Percentiles rank a stretch among this genome's conserved stretches.
These are phyloP conservation scores for Nidula niveotomentosa DNA, from an alignment of 1,284 basidiomycete genomes.

Conservation along the genomic window DNA sequence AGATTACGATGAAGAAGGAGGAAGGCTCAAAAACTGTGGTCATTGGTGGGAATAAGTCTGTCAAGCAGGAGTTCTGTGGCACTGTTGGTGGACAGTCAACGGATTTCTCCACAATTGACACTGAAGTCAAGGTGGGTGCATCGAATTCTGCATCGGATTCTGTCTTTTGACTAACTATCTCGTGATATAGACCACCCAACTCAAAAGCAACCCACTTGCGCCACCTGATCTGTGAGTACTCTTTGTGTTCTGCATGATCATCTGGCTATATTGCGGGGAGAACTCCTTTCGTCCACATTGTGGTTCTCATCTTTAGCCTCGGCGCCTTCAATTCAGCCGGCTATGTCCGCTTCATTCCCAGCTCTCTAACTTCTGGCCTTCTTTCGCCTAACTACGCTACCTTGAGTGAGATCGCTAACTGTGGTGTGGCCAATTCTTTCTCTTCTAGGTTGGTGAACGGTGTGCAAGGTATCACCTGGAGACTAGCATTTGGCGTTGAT, in stretches of 20 bases:
- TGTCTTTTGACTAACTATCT: neutral
- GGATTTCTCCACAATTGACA: conserved; percentile 58
- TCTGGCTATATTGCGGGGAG: neutral
- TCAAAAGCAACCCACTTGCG: conserved; percentile 57
- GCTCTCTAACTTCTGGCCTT: conserved; percentile 8
- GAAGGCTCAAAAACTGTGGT: conserved; percentile 59
- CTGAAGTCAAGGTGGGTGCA: conserved; percentile 52
- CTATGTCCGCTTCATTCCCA: conserved; percentile 3
- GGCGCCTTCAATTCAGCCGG: neutral
- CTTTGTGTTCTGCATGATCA: neutral
- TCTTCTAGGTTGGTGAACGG: conserved; percentile 35
- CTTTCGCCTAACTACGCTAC: conserved; percentile 3
- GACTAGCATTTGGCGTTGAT: conserved; percentile 55
- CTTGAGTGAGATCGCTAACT: neutral
- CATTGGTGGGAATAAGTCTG: conserved; percentile 48
- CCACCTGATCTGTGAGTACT: conserved; percentile 60
- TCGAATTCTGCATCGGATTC: neutral
- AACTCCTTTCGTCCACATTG: no score
- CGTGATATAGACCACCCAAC: conserved; percentile 37
- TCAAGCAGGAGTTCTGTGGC: conserved; percentile 58
- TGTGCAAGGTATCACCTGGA: conserved; percentile 61
- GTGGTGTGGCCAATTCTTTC: neutral
- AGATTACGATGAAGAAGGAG: conserved; percentile 63
- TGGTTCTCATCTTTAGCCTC: no score
- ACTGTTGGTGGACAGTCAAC: conserved; percentile 62